Base-by-base conservation (phyloP, 768 basidiomycete genomes). In the Dendrothele bispora region DNA sequence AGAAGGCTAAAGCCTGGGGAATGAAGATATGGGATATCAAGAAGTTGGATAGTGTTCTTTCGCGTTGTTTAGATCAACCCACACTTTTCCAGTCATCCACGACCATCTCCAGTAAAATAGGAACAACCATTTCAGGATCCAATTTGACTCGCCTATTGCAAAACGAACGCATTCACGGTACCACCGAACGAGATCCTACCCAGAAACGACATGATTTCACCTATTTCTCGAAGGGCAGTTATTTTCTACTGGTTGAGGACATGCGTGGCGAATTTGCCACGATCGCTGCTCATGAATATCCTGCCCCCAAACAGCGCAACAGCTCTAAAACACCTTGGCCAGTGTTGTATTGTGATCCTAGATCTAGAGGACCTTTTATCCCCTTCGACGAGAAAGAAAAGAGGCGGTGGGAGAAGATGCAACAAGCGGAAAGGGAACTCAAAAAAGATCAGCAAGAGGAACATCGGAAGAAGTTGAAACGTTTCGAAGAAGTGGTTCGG, bases 191-290 rank as follows among this genome's bases (percentile, higher is more conserved):
- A 38, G 97, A 99, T 67, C 86, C 91, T 1, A 84, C 80, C 17
- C 89, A 94, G 52, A 90, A 82, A 52, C 83, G 94, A 41, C 85
- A 88, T 53, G 93, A 95, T 64, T 91, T 83, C 60, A 81, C 78
- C 48, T 99, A 98, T 64, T 98, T 98, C 65, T 67, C 79, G 15
- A 80, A 83, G 34, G 75, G 76, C 34, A 81, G 78, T 43, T 84
- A 79, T 60, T 98, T 92, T 62, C 77, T 98, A 37, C 77, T 98
- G 36, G 80, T 98, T n/a, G 95, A 98, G 63, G 95, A 98, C 59
- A 78, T 92, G 48, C 80, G 78, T 4, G 82, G 86, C 45, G 86
- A 92, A 55, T 73, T 94, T 32, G 86, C 92, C 12, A 91, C 97
- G 2, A 79, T 98, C 53, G 83, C 88, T 43, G 78, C 81, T 15